Evolutionary conservation across 192 early-diverging fungal species (phyloP).

Genomic region (Coemansia sp.): DNA sequence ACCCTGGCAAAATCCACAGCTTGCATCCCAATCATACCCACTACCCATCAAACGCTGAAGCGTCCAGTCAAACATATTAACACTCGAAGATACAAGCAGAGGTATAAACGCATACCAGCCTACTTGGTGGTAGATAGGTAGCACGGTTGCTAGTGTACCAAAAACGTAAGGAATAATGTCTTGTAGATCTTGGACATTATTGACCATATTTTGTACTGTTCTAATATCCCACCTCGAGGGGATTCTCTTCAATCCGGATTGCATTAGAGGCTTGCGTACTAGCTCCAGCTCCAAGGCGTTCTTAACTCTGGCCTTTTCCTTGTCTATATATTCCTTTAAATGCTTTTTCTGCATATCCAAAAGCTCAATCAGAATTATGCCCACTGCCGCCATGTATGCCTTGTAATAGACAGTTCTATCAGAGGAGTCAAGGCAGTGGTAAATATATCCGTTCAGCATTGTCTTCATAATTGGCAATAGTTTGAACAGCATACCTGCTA

Average conservation of each 20-base stretch:
- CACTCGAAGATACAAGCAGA: background rate
- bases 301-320: background rate
- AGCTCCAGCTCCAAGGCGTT: background rate
- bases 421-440: slow-evolving; percentile 28
- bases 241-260: background rate
- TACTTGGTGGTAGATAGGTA: background rate
- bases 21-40: background rate
- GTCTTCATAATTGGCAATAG: background rate
- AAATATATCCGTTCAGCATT: slow-evolving; percentile 15
- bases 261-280: background rate
- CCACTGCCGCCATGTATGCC: background rate
- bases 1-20: background rate
- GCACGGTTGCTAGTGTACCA: background rate
- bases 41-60: background rate
- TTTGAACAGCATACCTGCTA: slow-evolving; percentile 10
- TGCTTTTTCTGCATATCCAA: background rate
- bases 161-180: background rate
- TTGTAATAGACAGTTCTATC: slow-evolving; percentile 20
- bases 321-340: background rate
- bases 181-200: background rate
- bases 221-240: background rate
- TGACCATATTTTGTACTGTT: background rate
- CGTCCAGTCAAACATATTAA: background rate
- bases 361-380: background rate
- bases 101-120: background rate